A percentile compares a stretch with the other conserved stretches of the same genome.
These are phyloP conservation scores for Hypoxylon sp. DNA, from an alignment of 2,329 filamentous ascomycete species.

Conservation along the genomic window DNA sequence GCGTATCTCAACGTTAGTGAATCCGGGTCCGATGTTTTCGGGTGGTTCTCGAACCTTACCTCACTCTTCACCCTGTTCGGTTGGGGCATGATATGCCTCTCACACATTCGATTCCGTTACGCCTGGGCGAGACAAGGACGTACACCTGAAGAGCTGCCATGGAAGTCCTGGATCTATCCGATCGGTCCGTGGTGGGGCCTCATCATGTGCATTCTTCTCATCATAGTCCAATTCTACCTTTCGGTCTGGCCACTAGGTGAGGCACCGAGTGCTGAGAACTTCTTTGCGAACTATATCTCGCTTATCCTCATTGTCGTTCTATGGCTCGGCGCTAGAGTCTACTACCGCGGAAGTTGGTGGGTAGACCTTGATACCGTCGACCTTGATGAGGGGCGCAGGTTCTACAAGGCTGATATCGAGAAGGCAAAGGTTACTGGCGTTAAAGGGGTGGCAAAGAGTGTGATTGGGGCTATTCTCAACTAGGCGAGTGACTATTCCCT, in stretches of 20 bases:
- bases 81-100: constrained; percentile 62
- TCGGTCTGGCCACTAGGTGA: constrained; percentile 61
- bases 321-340: constrained; percentile 59
- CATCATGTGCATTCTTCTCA: constrained; percentile 60
- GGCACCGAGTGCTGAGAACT: constrained; percentile 55
- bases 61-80: constrained; percentile 62
- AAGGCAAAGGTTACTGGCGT: constrained; percentile 30
- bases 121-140: constrained; percentile 61
- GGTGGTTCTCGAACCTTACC: constrained; percentile 64
- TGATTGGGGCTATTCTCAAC: constrained; percentile 33
- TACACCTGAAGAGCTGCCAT: constrained; percentile 56
- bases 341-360: constrained; percentile 58
- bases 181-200: constrained; percentile 62
- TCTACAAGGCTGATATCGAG: constrained; percentile 49
- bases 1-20: constrained; percentile 61
- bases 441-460: constrained; percentile 35
- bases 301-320: constrained; percentile 60
- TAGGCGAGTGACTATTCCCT: constrained; percentile 12
- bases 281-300: constrained; percentile 65
- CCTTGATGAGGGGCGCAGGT: constrained; percentile 47
- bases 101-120: constrained; percentile 60
- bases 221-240: constrained; percentile 65
- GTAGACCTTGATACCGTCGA: constrained; percentile 48
- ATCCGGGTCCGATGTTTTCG: constrained; percentile 60
- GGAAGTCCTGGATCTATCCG: constrained; percentile 63